Base-by-base conservation (phyloP, 2,329 filamentous ascomycete species). In the Cladosporium sp. region DNA sequence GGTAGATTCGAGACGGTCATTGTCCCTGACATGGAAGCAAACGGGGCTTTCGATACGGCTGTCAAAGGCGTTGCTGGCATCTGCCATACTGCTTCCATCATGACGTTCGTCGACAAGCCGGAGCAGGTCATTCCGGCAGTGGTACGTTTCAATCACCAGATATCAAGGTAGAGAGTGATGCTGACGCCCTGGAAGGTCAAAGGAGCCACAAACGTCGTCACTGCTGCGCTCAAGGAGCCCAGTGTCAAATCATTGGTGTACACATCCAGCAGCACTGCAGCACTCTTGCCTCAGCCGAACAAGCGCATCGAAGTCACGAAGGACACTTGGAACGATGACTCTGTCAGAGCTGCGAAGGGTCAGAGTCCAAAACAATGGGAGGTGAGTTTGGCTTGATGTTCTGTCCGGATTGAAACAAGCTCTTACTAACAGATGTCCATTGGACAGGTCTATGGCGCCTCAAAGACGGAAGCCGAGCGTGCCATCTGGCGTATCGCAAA, bases 391-490 rank as follows among this genome's bases (percentile, higher is more conserved):
- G 13, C 34, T 39, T 5, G 14, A 39, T 39, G 16, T 56, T 11
- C 28, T 34, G 78, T 26, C 11, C 13, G 25, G 13, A 10, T 51
- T 14, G 13, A 30, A 4, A n/a, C n/a, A 25, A 10, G 13, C 14
- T 25, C 6, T 7, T 14, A 28, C 13, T 28, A 3, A 51, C 14
- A 51, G 3, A 28, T 30, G 18, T 30, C 26, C 21, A 30, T 49
- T n/a, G n/a, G 23, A 16, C 10, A 34, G 16, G 72, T 14, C 10
- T 26, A 51, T 51, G 14, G 14, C 14, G 23, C 48, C 11, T 23
- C 21, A 28, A 86, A 86, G 68, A 78, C 76, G 0, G 76, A 81
- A 66, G 77, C 75, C 0, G 83, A 85, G 70, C 78, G 78, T 28
- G 78, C 77, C 8, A 71, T 81, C 18, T 84, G 82, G 80, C 78